Evolutionary conservation across 352 stramenopile genomes (phyloP).

Genomic region (Pythium rhizo-oryzae): DNA sequence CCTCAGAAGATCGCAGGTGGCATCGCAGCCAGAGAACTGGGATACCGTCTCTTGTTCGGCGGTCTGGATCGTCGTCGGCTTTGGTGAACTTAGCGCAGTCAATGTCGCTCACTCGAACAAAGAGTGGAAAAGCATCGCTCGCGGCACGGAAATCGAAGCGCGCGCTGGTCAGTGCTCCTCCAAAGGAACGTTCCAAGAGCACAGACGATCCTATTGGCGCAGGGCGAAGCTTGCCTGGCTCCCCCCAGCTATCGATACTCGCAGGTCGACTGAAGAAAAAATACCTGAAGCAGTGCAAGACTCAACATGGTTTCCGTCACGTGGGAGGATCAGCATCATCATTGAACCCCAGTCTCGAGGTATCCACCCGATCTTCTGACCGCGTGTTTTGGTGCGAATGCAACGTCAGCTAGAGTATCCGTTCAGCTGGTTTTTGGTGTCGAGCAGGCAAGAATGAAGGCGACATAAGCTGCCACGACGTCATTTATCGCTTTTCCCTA

Average conservation of each 20-base stretch:
- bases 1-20: background rate
- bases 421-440: slow-evolving; percentile 14
- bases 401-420: slow-evolving; percentile 39
- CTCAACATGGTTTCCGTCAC: background rate
- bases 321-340: background rate
- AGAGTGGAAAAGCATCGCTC: background rate
- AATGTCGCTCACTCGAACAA: slow-evolving; percentile 5
- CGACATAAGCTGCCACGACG: slow-evolving; percentile 51
- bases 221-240: background rate
- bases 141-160: slow-evolving; percentile 8
- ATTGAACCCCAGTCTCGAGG: background rate
- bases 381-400: slow-evolving; percentile 75
- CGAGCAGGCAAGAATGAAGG: slow-evolving; percentile 41
- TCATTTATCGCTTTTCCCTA: slow-evolving; percentile 67
- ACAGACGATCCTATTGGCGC: slow-evolving; percentile 9
- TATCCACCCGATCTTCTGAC: slow-evolving; percentile 3
- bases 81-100: slow-evolving; percentile 3
- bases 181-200: slow-evolving; percentile 9
- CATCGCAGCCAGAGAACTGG: slow-evolving; percentile 1
- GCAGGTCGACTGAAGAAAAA: slow-evolving; percentile 54
- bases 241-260: slow-evolving; percentile 39
- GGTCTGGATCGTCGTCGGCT: slow-evolving; percentile 4
- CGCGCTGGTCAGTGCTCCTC: background rate
- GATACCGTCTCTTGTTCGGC: background rate
- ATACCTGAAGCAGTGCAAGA: slow-evolving; percentile 27